phyloP scores from a whole-genome alignment of 352 stramenopile species.

The Phytophthora citricola region DNA sequence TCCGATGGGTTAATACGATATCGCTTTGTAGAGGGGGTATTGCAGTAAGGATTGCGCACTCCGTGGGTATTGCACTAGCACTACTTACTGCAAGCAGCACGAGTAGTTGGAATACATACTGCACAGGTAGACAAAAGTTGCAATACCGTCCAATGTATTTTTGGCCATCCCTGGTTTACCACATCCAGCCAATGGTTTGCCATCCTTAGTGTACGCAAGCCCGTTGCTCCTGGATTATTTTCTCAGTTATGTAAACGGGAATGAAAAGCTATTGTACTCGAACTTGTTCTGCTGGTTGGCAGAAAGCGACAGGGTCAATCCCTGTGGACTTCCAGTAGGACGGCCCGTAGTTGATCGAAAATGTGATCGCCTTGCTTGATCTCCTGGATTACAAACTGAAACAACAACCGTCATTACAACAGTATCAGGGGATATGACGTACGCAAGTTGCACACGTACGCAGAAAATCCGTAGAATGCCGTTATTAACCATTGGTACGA shows the following conservation, averaged over 20 bases:
- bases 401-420: slow-evolving; percentile 13
- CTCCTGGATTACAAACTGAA: slow-evolving; percentile 59
- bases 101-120: too few relatives aligned
- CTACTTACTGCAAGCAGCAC: too few relatives aligned
- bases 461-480: slow-evolving; percentile 82
- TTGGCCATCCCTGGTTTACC: too few relatives aligned
- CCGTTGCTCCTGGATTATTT: slow-evolving; percentile 17
- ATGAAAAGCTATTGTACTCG: slow-evolving; percentile 28
- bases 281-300: slow-evolving; percentile 17
- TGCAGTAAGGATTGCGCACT: too few relatives aligned
- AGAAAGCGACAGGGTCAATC: slow-evolving; percentile 53
- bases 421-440: not conserved
- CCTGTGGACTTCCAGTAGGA: slow-evolving; percentile 78
- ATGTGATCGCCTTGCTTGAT: slow-evolving; percentile 66
- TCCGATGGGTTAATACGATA: too few relatives aligned
- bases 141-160: too few relatives aligned
- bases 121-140: too few relatives aligned
- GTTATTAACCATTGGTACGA: slow-evolving; percentile 68
- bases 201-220: slow-evolving; percentile 6
- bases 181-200: not conserved
- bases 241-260: slow-evolving; percentile 31
- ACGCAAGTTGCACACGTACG: slow-evolving; percentile 38
- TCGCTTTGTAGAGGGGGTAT: too few relatives aligned
- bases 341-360: slow-evolving; percentile 72
- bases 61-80: too few relatives aligned